Conservation (phyloP, 2,329 filamentous ascomycete species). For the Malbranchea zuffiana region DNA sequence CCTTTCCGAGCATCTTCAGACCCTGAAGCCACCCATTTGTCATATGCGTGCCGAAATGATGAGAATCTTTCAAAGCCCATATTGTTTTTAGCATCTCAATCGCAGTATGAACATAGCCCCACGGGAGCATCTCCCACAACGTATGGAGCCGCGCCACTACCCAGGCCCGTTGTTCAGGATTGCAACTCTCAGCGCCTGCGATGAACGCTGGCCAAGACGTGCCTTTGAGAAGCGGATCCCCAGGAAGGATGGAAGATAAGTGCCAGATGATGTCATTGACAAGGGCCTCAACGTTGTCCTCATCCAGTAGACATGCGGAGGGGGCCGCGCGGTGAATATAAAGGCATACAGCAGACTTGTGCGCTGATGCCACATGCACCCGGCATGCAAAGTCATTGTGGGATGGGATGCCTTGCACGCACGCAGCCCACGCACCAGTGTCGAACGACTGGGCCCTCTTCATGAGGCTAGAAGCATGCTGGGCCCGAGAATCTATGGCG, state of each 20-base stretch:
- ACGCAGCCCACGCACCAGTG: conserved; percentile 2
- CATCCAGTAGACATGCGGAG: conserved; percentile 2
- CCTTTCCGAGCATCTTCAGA: conserved; percentile 4
- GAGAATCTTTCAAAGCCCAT: not conserved
- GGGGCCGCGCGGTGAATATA: conserved; percentile 7
- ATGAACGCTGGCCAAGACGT: conserved; percentile 37
- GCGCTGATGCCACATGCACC: conserved; percentile 6
- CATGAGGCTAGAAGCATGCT: conserved; percentile 4
- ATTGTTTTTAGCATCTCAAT: conserved; percentile 4
- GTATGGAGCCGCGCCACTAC: conserved; percentile 25
- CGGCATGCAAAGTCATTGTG: conserved; percentile 1
- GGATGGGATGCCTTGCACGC: conserved; percentile 1
- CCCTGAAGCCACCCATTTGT: conserved; percentile 3
- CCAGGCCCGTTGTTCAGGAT: conserved; percentile 23
- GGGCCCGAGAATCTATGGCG: not conserved
- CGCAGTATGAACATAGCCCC: conserved; percentile 3
- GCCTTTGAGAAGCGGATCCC: conserved; percentile 34
- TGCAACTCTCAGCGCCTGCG: conserved; percentile 31
- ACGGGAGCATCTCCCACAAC: conserved; percentile 23
- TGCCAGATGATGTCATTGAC: conserved; percentile 27
- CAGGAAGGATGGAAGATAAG: conserved; percentile 26
- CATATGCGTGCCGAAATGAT: not conserved
- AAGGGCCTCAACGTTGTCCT: not conserved
- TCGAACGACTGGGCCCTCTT: conserved; percentile 1
- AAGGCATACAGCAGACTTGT: conserved; percentile 7